Evolutionary conservation across 306 rosid genomes (phyloP).

Genomic region (Fragaria vesca): DNA sequence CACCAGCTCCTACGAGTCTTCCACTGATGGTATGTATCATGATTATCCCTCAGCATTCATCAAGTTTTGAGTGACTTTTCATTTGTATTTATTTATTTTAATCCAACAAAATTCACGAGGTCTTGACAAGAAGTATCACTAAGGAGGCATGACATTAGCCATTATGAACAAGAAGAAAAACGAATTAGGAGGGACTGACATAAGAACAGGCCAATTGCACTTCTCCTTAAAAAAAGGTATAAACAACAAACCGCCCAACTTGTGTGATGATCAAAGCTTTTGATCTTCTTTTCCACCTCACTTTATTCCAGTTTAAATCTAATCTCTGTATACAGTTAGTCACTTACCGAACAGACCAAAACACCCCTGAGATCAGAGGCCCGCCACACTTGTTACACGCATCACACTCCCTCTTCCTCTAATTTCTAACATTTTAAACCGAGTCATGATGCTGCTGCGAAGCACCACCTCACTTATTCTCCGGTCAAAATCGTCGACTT

Average conservation of each 20-base stretch:
- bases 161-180: neutral
- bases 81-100: no score
- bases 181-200: neutral
- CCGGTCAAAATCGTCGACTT: constrained; percentile 31
- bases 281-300: neutral
- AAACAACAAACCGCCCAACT: neutral
- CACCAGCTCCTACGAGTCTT: neutral
- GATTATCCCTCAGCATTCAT: neutral
- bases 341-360: neutral
- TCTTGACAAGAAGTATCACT: neutral
- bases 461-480: constrained; percentile 10
- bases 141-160: neutral
- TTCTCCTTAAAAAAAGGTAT: no score
- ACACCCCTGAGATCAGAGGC: neutral
- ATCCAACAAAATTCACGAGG: neutral
- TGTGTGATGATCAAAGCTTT: neutral
- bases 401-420: neutral
- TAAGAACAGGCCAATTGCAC: neutral
- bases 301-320: neutral
- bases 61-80: no score
- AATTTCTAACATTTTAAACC: neutral
- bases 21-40: neutral
- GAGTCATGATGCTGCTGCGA: constrained; percentile 32
- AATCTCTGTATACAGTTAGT: neutral
- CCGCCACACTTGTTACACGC: neutral